These are phyloP conservation scores for Withania somnifera DNA, from an alignment of 305 asterid genomes.

Conservation along the genomic window DNA sequence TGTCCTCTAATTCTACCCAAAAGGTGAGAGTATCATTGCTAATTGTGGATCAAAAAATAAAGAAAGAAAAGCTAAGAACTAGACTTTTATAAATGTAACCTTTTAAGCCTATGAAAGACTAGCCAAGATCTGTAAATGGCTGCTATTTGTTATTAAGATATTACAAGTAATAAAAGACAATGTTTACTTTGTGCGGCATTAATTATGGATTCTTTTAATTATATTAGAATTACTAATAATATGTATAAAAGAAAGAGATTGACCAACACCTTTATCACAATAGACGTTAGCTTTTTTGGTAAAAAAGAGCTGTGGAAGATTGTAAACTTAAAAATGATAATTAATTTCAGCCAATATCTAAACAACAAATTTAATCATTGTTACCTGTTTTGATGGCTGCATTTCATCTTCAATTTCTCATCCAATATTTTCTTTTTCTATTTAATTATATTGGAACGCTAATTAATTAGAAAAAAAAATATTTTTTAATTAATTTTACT, in stretches of 20 bases:
- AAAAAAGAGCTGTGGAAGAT: background rate
- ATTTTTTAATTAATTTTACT: background rate
- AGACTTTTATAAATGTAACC: background rate
- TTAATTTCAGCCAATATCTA: background rate
- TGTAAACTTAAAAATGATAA: background rate
- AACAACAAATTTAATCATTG: background rate
- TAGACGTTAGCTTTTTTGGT: background rate
- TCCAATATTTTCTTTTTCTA: background rate
- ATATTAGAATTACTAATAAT: no score
- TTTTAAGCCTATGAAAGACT: background rate
- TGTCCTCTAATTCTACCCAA: background rate
- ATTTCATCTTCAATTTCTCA: background rate
- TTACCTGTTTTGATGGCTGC: constrained; percentile 13
- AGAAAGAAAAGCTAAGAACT: background rate
- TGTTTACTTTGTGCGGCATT: background rate
- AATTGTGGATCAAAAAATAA: background rate
- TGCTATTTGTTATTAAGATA: background rate
- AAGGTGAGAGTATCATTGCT: background rate
- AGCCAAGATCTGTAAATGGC: background rate
- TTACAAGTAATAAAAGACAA: background rate
- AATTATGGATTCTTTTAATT: background rate
- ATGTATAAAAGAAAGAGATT: background rate
- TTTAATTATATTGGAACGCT: no score
- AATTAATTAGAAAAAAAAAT: no score
- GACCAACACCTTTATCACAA: background rate